phyloP scores from a whole-genome alignment of 2,329 filamentous ascomycete genomes.

The Rutstroemia sp. region DNA sequence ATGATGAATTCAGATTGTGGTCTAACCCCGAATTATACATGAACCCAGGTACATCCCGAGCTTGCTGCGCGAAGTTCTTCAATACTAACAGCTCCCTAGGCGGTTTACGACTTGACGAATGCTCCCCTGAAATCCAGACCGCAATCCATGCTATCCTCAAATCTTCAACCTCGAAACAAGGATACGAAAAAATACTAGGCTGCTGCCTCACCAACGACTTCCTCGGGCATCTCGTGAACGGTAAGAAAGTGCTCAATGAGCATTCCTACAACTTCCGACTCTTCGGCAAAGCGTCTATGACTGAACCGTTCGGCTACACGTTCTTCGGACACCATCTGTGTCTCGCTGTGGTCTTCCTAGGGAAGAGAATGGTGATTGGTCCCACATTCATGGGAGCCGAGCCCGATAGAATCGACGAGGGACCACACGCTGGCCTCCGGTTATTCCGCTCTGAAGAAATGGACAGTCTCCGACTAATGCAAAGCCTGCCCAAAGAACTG shows the following conservation, averaged over 20 bases:
- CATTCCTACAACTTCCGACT: constrained; percentile 26
- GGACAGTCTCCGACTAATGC: constrained; percentile 27
- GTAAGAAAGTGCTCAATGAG: constrained; percentile 24
- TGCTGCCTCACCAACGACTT: constrained; percentile 26
- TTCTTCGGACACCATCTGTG: constrained; percentile 72
- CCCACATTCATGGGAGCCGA: constrained; percentile 78
- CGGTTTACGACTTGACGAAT: constrained; percentile 24
- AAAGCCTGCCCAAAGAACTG: constrained; percentile 21
- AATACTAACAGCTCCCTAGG: constrained; percentile 11
- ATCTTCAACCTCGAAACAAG: constrained; percentile 20
- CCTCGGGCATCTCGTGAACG: constrained; percentile 24
- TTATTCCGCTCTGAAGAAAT: constrained; percentile 23
- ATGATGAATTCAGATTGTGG: constrained; percentile 26
- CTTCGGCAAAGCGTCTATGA: constrained; percentile 22
- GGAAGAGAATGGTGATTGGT: constrained; percentile 57
- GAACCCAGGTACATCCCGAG: constrained; percentile 18
- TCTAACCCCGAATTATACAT: constrained; percentile 28
- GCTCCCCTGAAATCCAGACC: constrained; percentile 17
- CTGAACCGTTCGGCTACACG: constrained; percentile 23
- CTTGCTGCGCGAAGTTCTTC: neutral
- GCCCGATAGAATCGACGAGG: constrained; percentile 47
- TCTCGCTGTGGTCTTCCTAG: constrained; percentile 61
- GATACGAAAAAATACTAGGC: constrained; percentile 24
- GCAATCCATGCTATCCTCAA: constrained; percentile 22
- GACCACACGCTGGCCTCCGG: constrained; percentile 22